Base-by-base conservation (phyloP, 108 stramenopile genomes). In the Phaeodactylum tricornutum region DNA sequence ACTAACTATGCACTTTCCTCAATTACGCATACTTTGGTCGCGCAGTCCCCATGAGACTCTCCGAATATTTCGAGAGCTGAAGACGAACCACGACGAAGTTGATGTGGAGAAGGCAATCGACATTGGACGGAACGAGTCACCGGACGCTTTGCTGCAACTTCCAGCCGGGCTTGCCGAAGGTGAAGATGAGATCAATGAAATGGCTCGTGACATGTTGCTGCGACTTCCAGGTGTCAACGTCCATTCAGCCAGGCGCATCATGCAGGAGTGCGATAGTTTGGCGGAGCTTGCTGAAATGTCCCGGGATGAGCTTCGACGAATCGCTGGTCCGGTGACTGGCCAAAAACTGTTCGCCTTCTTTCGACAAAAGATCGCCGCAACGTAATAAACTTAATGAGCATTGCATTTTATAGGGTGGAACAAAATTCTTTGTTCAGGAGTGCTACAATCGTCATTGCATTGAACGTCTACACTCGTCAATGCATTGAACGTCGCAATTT, bases 11-110 rank as follows among this genome's bases (percentile, higher is more conserved):
- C 74, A 86, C 46, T 97, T 97, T 63, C 97, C 97, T 24, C 64
- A 72, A 49, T 75, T 98, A 22, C 81, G 94, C 8, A 62, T 97
- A 6, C 57, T 98, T 39, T 98, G 98, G 96, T 82, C 92, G 2
- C 69, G 88, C 21, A 87, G 77, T 35, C 92, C 95, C 15, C 86
- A 95, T 53, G 92, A 94, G 42, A 95, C 96, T 1, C 62, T 95
- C 27, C 68, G 74, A 40, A 64, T 96, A n/a, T 97, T 98, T 62
- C 73, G 83, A 55, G 60, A 66, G 26, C 53, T 96, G 39, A 93
- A 92, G 51, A 27, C 36, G 14, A 89, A 77, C 36, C 84, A 87
- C 55, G 79, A 89, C 14, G 85, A 93, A 53, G 84, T 84, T 2
- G 83, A 94, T 53, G 87, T 88, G 0, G 81, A 81, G 12, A 71